These are phyloP conservation scores for Luvunga scandens DNA, from an alignment of 345 rosid species.

Conservation along the genomic window DNA sequence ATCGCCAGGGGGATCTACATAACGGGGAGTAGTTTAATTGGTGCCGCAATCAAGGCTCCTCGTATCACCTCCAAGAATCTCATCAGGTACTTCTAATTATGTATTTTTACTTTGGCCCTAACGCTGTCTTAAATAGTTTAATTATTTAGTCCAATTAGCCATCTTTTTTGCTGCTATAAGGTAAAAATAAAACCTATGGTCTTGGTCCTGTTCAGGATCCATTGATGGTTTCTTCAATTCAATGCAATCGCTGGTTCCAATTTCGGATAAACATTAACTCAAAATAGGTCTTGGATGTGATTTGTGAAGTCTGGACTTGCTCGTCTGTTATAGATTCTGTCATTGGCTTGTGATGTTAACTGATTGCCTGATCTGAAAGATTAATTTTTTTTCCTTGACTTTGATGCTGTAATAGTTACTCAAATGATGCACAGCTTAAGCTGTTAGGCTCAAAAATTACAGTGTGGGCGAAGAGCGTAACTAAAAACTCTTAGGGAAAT, in stretches of 20 bases:
- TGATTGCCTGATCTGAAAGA: not conserved
- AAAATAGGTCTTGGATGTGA: not conserved
- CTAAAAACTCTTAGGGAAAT: not conserved
- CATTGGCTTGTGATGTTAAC: not conserved
- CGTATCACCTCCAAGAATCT: constrained; percentile 98
- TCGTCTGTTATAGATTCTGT: not conserved
- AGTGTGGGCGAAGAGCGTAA: not conserved
- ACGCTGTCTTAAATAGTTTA: not conserved
- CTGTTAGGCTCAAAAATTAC: not conserved
- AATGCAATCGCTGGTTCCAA: not conserved
- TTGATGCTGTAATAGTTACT: not conserved
- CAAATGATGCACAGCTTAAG: too few species aligned
- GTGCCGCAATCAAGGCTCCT: constrained; percentile 98
- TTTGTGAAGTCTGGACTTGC: not conserved
- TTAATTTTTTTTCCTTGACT: not conserved
- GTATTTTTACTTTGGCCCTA: constrained; percentile 7
- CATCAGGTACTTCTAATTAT: constrained; percentile 48
- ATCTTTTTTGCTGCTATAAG: not conserved
- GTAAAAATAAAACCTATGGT: not conserved
- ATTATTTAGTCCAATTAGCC: not conserved
- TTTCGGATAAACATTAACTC: not conserved
- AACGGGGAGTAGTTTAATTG: constrained; percentile 97
- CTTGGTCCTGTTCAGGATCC: not conserved
- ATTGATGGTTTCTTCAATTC: not conserved
- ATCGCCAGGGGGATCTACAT: constrained; percentile 86